Percentiles rank a stretch among this genome's conserved stretches.
phyloP scores from a whole-genome alignment of 2,329 filamentous ascomycete species.

The Pyrenochaeta sp. region DNA sequence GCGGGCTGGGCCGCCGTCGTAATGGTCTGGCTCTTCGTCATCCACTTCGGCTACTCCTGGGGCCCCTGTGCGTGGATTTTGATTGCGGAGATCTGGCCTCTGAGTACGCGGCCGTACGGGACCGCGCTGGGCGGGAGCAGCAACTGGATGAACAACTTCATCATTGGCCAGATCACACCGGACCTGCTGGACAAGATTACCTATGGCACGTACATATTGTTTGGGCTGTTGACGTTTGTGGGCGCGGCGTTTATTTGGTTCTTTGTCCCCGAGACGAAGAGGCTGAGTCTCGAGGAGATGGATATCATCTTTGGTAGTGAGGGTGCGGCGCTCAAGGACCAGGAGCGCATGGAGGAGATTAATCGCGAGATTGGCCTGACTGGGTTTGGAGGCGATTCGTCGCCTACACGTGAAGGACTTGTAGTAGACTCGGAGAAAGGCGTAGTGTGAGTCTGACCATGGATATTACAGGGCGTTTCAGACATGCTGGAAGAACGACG shows the following conservation, averaged over 20 bases:
- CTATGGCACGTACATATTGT: constrained; percentile 77
- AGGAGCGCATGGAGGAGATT: constrained; percentile 76
- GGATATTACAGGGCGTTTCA: no score
- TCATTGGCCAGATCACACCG: constrained; percentile 75
- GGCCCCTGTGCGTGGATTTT: constrained; percentile 79
- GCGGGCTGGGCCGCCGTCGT: constrained; percentile 72
- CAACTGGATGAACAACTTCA: constrained; percentile 63
- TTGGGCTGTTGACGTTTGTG: constrained; percentile 69
- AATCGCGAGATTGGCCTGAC: constrained; percentile 73
- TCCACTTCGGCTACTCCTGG: constrained; percentile 80
- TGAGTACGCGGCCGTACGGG: constrained; percentile 73
- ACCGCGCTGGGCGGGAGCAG: constrained; percentile 67
- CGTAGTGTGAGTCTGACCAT: constrained; percentile 1
- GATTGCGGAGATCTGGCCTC: constrained; percentile 77
- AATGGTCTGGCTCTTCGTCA: constrained; percentile 78
- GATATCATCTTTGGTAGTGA: constrained; percentile 64
- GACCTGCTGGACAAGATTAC: constrained; percentile 71
- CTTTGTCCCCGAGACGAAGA: constrained; percentile 64
- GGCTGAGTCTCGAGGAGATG: constrained; percentile 63
- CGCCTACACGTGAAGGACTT: constrained; percentile 7
- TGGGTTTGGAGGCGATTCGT: constrained; percentile 23
- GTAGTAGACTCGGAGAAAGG: constrained; percentile 25
- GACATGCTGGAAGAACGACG: no score
- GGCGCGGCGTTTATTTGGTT: constrained; percentile 66
- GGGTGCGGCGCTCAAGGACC: constrained; percentile 71